Evolutionary conservation across 176 grass and related monocot genomes (phyloP).

Genomic region (Thalia dealbata): DNA sequence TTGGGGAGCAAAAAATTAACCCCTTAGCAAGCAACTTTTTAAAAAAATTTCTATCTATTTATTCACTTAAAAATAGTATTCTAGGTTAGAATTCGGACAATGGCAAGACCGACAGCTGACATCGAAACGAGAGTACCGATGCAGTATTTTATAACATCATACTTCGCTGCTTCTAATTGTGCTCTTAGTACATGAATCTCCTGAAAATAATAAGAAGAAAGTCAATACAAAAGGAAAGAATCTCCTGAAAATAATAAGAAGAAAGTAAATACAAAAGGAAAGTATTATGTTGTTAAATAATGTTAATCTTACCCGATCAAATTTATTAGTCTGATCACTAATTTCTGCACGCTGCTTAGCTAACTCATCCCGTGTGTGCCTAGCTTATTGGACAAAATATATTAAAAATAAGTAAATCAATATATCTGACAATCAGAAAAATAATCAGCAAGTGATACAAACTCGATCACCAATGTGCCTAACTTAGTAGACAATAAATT

Average conservation of each 20-base stretch:
- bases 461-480: too few relatives aligned
- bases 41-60: background rate
- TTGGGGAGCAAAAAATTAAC: too few relatives aligned
- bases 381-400: constrained; percentile 24
- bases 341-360: constrained; percentile 72
- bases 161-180: constrained; percentile 85
- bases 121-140: constrained; percentile 83
- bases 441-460: background rate
- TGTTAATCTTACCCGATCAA: constrained; percentile 48
- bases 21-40: too few relatives aligned
- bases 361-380: constrained; percentile 84
- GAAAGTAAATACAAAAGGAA: too few relatives aligned
- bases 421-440: background rate
- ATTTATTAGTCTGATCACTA: constrained; percentile 80
- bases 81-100: constrained; percentile 48
- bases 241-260: constrained; percentile 43
- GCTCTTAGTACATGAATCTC: constrained; percentile 80
- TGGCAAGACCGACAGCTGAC: constrained; percentile 58
- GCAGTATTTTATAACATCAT: constrained; percentile 99
- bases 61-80: constrained; percentile 32
- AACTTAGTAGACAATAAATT: too few relatives aligned
- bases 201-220: constrained; percentile 22
- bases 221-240: too few relatives aligned
- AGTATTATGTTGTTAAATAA: too few relatives aligned
- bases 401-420: background rate